Evolutionary conservation across 805 yeast species (phyloP).

Genomic region (Scheffersomyces spartinae): DNA sequence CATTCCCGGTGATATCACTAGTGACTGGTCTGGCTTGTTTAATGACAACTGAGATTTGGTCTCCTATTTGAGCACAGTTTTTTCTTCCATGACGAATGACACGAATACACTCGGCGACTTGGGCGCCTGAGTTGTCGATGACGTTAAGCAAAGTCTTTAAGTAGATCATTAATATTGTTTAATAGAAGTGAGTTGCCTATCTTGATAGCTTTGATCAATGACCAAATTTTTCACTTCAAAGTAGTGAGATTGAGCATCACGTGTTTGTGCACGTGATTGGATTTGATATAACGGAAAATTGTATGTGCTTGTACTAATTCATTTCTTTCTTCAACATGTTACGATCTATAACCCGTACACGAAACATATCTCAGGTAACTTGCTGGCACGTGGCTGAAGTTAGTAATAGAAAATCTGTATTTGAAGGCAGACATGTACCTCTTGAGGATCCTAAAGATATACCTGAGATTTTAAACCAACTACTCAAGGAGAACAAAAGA

Average conservation of each 20-base stretch:
- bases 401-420: slow-evolving; percentile 55
- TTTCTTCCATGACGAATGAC: slow-evolving; percentile 82
- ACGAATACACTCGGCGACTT: slow-evolving; percentile 89
- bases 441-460: slow-evolving; percentile 32
- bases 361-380: too few relatives aligned
- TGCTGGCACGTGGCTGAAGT: too few relatives aligned
- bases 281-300: too few relatives aligned
- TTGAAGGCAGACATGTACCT: slow-evolving; percentile 48
- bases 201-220: too few relatives aligned
- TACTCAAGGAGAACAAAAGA: slow-evolving; percentile 34
- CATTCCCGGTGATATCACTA: slow-evolving; percentile 59
- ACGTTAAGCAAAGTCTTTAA: slow-evolving; percentile 81
- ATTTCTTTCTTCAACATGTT: too few relatives aligned
- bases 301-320: too few relatives aligned
- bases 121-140: slow-evolving; percentile 93
- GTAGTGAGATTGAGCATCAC: too few relatives aligned
- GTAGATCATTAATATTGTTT: too few relatives aligned
- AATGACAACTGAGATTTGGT: slow-evolving; percentile 87
- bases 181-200: too few relatives aligned
- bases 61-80: slow-evolving; percentile 79
- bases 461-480: slow-evolving; percentile 24
- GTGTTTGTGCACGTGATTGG: too few relatives aligned
- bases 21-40: slow-evolving; percentile 78
- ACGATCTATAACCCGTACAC: too few relatives aligned
- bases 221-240: too few relatives aligned